Percentiles rank a stretch among this genome's conserved stretches.
Conservation (phyloP, 352 stramenopile genomes). For the Globisporangium mamillatum region DNA sequence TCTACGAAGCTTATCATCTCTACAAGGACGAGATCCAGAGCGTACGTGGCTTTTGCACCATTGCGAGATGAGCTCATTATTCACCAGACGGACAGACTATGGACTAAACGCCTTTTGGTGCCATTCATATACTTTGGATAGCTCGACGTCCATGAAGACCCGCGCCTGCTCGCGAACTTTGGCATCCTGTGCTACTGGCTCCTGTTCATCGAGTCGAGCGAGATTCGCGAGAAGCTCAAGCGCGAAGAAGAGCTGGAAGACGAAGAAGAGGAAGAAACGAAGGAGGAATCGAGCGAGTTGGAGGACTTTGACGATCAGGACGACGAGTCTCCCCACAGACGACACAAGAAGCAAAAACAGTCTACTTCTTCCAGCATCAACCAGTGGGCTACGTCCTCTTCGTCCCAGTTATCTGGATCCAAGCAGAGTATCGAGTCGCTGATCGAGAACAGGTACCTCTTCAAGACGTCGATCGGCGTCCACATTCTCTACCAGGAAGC, state of each 20-base stretch:
- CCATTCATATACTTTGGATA: constrained; percentile 9
- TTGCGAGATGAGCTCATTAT: not conserved
- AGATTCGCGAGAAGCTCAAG: constrained; percentile 52
- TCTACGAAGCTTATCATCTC: constrained; percentile 75
- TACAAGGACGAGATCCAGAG: constrained; percentile 76
- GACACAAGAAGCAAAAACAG: not conserved
- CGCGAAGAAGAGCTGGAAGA: constrained; percentile 23
- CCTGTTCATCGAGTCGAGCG: constrained; percentile 70
- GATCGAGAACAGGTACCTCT: constrained; percentile 57
- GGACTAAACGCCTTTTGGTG: not conserved
- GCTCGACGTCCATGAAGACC: constrained; percentile 54
- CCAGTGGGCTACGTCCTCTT: not conserved
- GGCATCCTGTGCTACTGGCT: constrained; percentile 84
- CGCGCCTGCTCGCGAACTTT: constrained; percentile 62
- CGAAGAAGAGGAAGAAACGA: constrained; percentile 21
- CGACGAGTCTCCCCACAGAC: not conserved
- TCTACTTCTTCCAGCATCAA: not conserved
- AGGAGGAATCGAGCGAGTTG: not conserved
- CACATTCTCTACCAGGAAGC: constrained; percentile 78
- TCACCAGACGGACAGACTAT: not conserved
- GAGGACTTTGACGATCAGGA: constrained; percentile 1
- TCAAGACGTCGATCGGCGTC: constrained; percentile 63
- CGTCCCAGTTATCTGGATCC: not conserved
- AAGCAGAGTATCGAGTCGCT: constrained; percentile 34
- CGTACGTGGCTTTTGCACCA: constrained; percentile 11